phyloP scores from a whole-genome alignment of 2,329 filamentous ascomycete species.

The Pseudocercospora crystallina region DNA sequence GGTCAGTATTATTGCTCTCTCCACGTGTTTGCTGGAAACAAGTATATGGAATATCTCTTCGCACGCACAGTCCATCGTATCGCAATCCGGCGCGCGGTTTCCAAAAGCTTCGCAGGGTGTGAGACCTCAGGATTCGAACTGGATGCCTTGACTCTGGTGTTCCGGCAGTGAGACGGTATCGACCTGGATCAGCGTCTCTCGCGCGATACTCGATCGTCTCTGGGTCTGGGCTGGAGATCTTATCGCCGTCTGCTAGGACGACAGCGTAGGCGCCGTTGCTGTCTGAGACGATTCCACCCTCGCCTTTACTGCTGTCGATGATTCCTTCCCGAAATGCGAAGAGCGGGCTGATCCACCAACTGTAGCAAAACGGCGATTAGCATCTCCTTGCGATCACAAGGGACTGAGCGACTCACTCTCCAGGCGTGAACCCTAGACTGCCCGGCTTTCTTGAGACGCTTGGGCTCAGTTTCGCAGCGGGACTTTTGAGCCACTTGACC shows the following conservation, averaged over 20 bases:
- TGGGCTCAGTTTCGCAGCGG: conserved; percentile 30
- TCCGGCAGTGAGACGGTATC: conserved; percentile 45
- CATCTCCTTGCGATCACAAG: not conserved
- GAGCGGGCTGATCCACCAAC: conserved; percentile 52
- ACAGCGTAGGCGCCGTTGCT: conserved; percentile 47
- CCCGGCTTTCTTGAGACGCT: conserved; percentile 40
- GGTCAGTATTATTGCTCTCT: not conserved
- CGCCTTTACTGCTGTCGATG: conserved; percentile 43
- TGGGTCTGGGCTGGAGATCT: conserved; percentile 37
- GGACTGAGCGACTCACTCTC: conserved; percentile 40
- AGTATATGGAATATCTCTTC: not conserved
- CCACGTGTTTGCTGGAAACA: too few relatives aligned
- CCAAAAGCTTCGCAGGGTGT: conserved; percentile 46
- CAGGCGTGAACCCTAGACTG: conserved; percentile 47
- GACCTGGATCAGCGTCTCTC: conserved; percentile 40
- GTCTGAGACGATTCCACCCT: conserved; percentile 46
- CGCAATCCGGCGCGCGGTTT: conserved; percentile 48
- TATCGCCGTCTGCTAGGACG: conserved; percentile 42
- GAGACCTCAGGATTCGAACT: conserved; percentile 46
- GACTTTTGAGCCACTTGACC: conserved; percentile 35
- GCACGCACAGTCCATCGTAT: conserved; percentile 50
- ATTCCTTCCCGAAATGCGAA: conserved; percentile 51
- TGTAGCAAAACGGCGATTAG: conserved; percentile 19
- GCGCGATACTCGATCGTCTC: conserved; percentile 45
- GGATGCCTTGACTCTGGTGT: conserved; percentile 42